These are phyloP conservation scores for Tolypocladium endophyticum DNA, from an alignment of 2,329 filamentous ascomycete genomes.

Conservation along the genomic window DNA sequence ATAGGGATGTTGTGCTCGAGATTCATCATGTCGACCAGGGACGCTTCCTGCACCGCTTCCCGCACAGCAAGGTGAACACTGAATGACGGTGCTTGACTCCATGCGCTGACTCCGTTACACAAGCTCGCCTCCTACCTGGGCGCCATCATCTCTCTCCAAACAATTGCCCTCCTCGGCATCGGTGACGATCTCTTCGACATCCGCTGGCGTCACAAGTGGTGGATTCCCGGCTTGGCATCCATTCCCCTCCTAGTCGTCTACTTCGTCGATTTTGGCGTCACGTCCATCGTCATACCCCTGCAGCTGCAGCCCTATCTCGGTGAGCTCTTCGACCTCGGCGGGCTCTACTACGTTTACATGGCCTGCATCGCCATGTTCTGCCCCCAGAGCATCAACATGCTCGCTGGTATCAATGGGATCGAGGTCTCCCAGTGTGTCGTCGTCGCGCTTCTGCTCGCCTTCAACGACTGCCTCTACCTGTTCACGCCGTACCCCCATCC, in stretches of 20 bases:
- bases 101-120: background rate
- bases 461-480: constrained; percentile 86
- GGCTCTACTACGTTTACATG: constrained; percentile 95
- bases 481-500: constrained; percentile 78
- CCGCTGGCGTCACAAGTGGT: constrained; percentile 96
- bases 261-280: constrained; percentile 97
- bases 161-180: constrained; percentile 81
- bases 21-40: constrained; percentile 67
- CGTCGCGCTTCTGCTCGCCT: constrained; percentile 69
- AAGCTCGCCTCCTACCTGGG: constrained; percentile 86
- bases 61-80: constrained; percentile 70
- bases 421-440: constrained; percentile 92
- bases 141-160: constrained; percentile 85
- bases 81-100: background rate
- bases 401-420: constrained; percentile 98
- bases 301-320: constrained; percentile 78
- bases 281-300: constrained; percentile 83
- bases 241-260: constrained; percentile 94
- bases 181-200: constrained; percentile 97
- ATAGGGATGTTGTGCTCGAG: constrained; percentile 73
- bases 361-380: constrained; percentile 93
- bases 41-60: constrained; percentile 81
- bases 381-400: constrained; percentile 97
- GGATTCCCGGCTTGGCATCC: constrained; percentile 88
- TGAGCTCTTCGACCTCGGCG: constrained; percentile 70